Base-by-base conservation (phyloP, 2,329 filamentous ascomycete species). In the Cryphonectria nitschkei region DNA sequence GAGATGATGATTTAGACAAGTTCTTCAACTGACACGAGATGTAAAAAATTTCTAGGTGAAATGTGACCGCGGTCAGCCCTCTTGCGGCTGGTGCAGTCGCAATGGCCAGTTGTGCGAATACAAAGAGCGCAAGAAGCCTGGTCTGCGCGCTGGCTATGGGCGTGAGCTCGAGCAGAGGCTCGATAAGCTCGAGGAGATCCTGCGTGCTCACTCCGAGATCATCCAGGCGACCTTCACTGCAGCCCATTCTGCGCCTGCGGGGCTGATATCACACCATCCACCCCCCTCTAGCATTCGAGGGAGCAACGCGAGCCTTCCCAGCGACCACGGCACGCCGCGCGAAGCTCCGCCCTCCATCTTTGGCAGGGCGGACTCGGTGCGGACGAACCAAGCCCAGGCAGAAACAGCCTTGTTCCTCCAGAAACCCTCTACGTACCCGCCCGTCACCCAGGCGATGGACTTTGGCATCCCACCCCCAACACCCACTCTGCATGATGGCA, bases 21-120 rank as follows among this genome's bases (percentile, higher is more conserved):
- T 0, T 2, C 16, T 46, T 19, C 32, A 16, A 50, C 65, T 67
- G 4, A 67, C 65, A 34, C 22, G 37, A 14, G 7, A 14, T 58
- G 26, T 22, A 5, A 2, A 8, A n/a, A 50, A 26, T 26, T 22
- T 50, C 7, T 75, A 90, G 89, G 89, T 92, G 39, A 92, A 92
- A 85, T 93, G 91, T 80, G 92, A 95, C 80, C 88, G 93, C 50
- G 90, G 89, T 6, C 91, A 93, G 76, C 92, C 92, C 1, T 88
- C 89, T 7, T 92, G 89, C 76, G 89, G 89, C 65, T 91, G 89
- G 89, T 91, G 89, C 75, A 88, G 81, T 74, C 87, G 88, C 70
- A 91, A 92, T 79, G 85, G 85, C 43, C 87, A 88, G 41, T 78
- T 81, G 26, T 92, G 89, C 81, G 89, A 91, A 77, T 92, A 92